These are phyloP conservation scores for Musa acuminata DNA, from an alignment of 176 grass and related monocot genomes.

Conservation along the genomic window DNA sequence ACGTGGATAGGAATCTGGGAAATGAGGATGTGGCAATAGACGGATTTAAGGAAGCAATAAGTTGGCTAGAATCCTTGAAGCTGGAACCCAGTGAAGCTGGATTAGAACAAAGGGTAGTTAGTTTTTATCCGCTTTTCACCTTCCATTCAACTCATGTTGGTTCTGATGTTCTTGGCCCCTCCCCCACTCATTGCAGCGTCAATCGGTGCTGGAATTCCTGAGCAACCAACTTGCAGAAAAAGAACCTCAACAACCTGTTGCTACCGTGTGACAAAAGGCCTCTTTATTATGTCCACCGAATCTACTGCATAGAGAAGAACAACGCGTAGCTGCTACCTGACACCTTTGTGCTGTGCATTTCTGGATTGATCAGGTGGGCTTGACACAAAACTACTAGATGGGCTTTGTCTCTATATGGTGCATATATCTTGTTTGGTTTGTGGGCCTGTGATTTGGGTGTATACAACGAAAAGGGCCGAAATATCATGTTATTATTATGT, in stretches of 20 bases:
- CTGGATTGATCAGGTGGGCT: background rate
- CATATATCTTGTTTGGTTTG: background rate
- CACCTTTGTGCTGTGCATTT: background rate
- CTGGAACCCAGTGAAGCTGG: slow-evolving; percentile 46
- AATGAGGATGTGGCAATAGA: slow-evolving; percentile 41
- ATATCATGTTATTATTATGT: background rate
- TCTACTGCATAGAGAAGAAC: no score
- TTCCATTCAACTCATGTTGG: background rate
- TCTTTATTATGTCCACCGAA: background rate
- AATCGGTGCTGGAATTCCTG: slow-evolving; percentile 64
- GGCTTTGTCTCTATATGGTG: background rate
- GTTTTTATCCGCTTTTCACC: background rate
- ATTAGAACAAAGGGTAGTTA: slow-evolving; percentile 52
- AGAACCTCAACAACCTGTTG: background rate
- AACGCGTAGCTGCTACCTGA: no score
- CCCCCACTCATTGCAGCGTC: slow-evolving; percentile 32
- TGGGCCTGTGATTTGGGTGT: background rate
- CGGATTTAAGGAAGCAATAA: slow-evolving; percentile 82
- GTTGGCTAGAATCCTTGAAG: slow-evolving; percentile 80
- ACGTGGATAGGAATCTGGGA: slow-evolving; percentile 80
- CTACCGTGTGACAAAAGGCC: background rate
- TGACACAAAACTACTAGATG: background rate
- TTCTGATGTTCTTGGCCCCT: background rate
- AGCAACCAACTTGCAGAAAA: slow-evolving; percentile 52
- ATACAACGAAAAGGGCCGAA: background rate